These are phyloP conservation scores for Berberis vulgaris DNA, from an alignment of 164 flowering plant genomes.

Conservation along the genomic window DNA sequence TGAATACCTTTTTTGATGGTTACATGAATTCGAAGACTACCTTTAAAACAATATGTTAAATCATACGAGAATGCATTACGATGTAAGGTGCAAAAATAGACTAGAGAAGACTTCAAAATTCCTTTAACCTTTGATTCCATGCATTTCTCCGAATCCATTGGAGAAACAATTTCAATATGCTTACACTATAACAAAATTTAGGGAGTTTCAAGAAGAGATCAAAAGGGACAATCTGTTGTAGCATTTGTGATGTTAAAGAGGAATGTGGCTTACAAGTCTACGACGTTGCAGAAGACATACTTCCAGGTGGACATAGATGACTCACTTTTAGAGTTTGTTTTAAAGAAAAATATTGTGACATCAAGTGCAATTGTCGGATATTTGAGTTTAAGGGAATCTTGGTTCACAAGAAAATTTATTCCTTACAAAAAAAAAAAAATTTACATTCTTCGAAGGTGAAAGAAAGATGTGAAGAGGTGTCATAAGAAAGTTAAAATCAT, in stretches of 20 bases:
- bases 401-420: not conserved
- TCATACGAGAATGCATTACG: not conserved
- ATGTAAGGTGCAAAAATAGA: not conserved
- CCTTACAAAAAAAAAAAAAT: not conserved
- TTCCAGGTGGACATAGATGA: not conserved
- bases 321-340: not conserved
- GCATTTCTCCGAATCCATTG: not conserved
- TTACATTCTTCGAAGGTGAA: not conserved
- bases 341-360: not conserved
- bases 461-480: not conserved
- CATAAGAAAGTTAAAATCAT: not conserved
- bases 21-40: not conserved
- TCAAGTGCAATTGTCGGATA: not conserved
- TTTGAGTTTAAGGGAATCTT: not conserved
- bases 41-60: not conserved
- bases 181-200: not conserved
- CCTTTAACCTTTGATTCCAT: not conserved
- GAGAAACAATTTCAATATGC: not conserved
- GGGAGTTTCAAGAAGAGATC: not conserved
- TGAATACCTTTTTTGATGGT: conserved; percentile 2
- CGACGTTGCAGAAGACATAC: not conserved
- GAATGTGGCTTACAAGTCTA: not conserved
- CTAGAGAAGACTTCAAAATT: not conserved
- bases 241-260: not conserved
- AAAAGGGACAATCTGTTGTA: not conserved